phyloP scores from a whole-genome alignment of 345 rosid species.

The Bruguiera sexangula region DNA sequence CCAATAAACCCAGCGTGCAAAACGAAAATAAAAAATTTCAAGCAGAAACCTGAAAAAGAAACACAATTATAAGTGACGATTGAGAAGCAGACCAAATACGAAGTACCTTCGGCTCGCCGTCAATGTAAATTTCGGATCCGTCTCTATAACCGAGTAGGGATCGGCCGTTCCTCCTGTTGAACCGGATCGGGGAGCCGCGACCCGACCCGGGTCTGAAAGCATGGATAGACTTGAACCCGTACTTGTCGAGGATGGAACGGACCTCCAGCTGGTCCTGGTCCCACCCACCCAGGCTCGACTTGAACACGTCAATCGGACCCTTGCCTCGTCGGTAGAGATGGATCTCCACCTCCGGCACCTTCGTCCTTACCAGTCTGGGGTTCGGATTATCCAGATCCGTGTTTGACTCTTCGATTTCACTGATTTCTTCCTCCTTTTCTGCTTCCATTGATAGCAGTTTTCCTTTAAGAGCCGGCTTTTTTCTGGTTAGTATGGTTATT shows the following conservation, averaged over 20 bases:
- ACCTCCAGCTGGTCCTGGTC: conserved; percentile 91
- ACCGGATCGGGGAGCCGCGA: conserved; percentile 80
- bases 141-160: conserved; percentile 65
- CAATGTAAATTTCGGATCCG: conserved; percentile 65
- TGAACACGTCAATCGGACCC: conserved; percentile 86
- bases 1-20: too few species aligned
- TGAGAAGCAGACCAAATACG: neutral
- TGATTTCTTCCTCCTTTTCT: conserved; percentile 14
- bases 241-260: conserved; percentile 63
- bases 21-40: too few species aligned
- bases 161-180: conserved; percentile 70
- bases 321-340: conserved; percentile 61
- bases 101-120: conserved; percentile 84
- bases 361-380: conserved; percentile 33
- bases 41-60: too few species aligned
- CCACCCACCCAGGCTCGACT: conserved; percentile 68
- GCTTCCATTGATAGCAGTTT: too few species aligned
- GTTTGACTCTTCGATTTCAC: conserved; percentile 52
- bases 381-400: conserved; percentile 10
- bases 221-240: conserved; percentile 64
- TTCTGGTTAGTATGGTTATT: too few species aligned
- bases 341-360: conserved; percentile 79
- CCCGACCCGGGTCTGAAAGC: conserved; percentile 67
- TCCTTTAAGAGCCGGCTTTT: too few species aligned
- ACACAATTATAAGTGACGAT: too few species aligned